These are phyloP conservation scores for Camellia lanceoleosa DNA, from an alignment of 148 eudicot species.

Conservation along the genomic window DNA sequence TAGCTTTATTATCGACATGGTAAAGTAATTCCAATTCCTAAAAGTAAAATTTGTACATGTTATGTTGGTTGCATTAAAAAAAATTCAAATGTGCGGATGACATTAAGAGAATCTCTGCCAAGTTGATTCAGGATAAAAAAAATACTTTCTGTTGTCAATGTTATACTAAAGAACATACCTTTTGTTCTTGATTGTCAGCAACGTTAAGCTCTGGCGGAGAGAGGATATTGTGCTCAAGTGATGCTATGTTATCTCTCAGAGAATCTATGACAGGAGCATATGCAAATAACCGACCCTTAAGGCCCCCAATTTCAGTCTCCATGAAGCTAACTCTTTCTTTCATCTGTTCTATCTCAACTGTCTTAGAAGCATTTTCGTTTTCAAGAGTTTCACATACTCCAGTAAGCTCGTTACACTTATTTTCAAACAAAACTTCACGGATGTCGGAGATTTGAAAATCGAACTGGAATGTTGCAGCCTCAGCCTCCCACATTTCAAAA, in stretches of 20 bases:
- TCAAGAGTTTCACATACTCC: constrained; percentile 62
- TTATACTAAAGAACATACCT: constrained; percentile 34
- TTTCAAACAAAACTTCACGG: constrained; percentile 59
- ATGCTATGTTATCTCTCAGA: constrained; percentile 53
- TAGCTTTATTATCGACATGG: too few species aligned
- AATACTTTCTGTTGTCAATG: neutral
- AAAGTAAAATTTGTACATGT: neutral
- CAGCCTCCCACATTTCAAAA: constrained; percentile 86
- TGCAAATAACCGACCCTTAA: constrained; percentile 60
- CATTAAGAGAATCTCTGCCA: constrained; percentile 2
- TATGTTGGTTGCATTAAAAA: neutral
- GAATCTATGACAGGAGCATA: constrained; percentile 62
- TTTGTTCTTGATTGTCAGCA: constrained; percentile 22
- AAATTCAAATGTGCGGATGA: neutral
- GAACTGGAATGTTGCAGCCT: constrained; percentile 82
- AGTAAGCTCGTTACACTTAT: constrained; percentile 72
- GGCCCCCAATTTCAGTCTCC: constrained; percentile 59
- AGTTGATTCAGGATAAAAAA: neutral
- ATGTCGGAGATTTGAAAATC: constrained; percentile 83
- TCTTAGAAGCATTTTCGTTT: constrained; percentile 45
- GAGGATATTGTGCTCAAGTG: constrained; percentile 58
- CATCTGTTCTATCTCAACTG: constrained; percentile 59
- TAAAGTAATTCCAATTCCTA: neutral
- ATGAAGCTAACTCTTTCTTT: constrained; percentile 45
- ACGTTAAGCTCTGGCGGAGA: constrained; percentile 36